Base-by-base conservation (phyloP, 768 basidiomycete species). In the Tricholomella constricta region DNA sequence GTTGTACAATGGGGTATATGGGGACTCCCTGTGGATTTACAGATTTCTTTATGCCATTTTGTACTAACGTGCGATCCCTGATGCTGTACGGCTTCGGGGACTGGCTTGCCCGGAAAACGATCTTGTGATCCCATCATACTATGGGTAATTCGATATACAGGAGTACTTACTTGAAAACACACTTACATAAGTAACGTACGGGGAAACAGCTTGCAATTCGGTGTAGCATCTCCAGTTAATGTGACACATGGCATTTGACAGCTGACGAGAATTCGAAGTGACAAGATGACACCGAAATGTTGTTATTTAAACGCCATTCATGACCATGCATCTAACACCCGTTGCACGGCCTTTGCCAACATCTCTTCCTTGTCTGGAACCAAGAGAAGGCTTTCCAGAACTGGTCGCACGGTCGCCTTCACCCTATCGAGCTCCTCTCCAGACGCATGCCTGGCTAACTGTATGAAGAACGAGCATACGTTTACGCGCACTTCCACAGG, bases 401-500 rank as follows among this genome's bases (percentile, higher is more conserved):
- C 76, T 9, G 81, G 76, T 43, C 72, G 67, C 22, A 80, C 71
- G 38, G 69, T 68, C 5, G 78, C 79, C 67, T 84, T 83, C 47
- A 91, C 62, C 29, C 66, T 70, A 22, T 70, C 67, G 50, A 84
- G 65, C 26, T 79, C 75, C 4, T 78, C 76, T 6, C 77, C 78
- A 8, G 78, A 65, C 3, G 74, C 70, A 61, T 84, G 76, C 59
- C 78, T 79, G 29, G 79, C 79, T 17, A 90, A 64, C 57, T 89
- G 86, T 35, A 81, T 75, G 23, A 94, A 69, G 54, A 94, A 77
- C 6, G 86, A 80, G 64, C 89, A 91, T 15, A 84, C 80, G 60
- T 94, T 94, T 23, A 82, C 74, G 42, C 89, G 82, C 52, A 94
- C 81, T 72, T 93, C 91, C 17, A 82, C 71, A n/a, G 86, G 86